Base-by-base conservation (phyloP, 805 yeast species). In the Candida jianshihensis region DNA sequence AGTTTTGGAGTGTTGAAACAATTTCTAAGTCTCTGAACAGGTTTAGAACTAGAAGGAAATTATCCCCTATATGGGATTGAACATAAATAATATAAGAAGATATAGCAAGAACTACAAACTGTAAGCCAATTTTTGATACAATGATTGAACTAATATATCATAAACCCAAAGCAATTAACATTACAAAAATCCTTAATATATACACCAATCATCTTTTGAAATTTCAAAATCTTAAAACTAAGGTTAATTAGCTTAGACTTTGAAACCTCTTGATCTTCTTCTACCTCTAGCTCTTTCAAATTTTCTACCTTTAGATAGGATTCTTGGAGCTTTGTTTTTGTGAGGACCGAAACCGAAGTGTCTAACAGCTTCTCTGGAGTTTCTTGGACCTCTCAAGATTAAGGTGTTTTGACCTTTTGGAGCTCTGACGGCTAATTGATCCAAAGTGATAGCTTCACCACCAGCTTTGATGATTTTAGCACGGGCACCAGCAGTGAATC, bases 281-380 rank as follows among this genome's bases (percentile, higher is more conserved):
- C 83, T 94, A 82, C 99, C 99, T 86, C 99, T 92, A 64, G 97
- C 99, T 75, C 92, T 88, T 82, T 92, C 98, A 82, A 92, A 92
- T 78, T 92, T 92, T 83, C 97, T 92, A 71, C 99, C 99, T 71
- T 77, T 88, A 50, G 97, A 90, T 64, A 72, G 62, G 71, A 92
- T 81, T 78, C 94, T 88, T 75, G 99, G 99, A 64, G 97, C 97
- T 87, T 92, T 92, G 76, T 78, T 74, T 81, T 87, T 87, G 94
- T 92, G 98, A 66, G 99, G 99, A 77, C 99, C 99, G 71, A 90
- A 68, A 71, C 99, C 99, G 68, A 92, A 92, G 84, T 92, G 97
- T 79, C 97, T 87, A 63, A 87, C 97, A 63, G 97, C 97, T 78
- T 92, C 97, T 80, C 99, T 87, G 71, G 95, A 66, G 75, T 75